Base-by-base conservation (phyloP, 2,329 filamentous ascomycete species). In the Blastomyces emzantsi region DNA sequence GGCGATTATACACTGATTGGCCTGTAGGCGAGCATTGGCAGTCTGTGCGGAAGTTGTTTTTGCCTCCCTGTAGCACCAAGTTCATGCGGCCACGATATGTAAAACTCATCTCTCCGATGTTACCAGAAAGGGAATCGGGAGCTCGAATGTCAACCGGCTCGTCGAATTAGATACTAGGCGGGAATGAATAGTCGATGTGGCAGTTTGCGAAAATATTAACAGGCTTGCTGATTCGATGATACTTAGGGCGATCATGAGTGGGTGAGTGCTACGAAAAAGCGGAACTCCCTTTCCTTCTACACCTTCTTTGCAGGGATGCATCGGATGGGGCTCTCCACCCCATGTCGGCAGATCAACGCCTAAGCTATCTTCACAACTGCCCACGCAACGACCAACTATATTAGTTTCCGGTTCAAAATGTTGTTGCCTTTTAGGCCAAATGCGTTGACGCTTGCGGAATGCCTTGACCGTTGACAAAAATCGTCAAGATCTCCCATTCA, bases 371-470 rank as follows among this genome's bases (percentile, higher is more conserved):
- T 11, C 36, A 39, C 1, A 39, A 39, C 36, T 58, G 19, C 55
- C 55, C 28, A 28, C n/a, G 11, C n/a, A 41, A 13, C 15, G n/a
- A 13, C 55, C 55, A 43, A 28, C 33, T 41, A 41, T 25, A 28
- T 25, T 57, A 22, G 55, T 58, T 58, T 43, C 55, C 36, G 36
- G 19, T 58, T 39, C 55, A 58, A 56, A 56, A 36, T 30, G 25
- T 17, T 43, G 36, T 43, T 58, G 55, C 55, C 55, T 43, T 58
- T 17, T 9, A 43, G 19, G 36, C 36, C 1, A 36, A 36, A 28
- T 56, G 17, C 3, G 30, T 39, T 56, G 52, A 56, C 54, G 8
- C 30, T 11, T 56, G 54, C 30, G 1, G 36, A 56, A 36, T 36
- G 17, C 19, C 28, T 56, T 56, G 54, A 58, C 55, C n/a, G n/a